Conservation (phyloP, 2,329 filamentous ascomycete species). For the Monosporascus sp. region DNA sequence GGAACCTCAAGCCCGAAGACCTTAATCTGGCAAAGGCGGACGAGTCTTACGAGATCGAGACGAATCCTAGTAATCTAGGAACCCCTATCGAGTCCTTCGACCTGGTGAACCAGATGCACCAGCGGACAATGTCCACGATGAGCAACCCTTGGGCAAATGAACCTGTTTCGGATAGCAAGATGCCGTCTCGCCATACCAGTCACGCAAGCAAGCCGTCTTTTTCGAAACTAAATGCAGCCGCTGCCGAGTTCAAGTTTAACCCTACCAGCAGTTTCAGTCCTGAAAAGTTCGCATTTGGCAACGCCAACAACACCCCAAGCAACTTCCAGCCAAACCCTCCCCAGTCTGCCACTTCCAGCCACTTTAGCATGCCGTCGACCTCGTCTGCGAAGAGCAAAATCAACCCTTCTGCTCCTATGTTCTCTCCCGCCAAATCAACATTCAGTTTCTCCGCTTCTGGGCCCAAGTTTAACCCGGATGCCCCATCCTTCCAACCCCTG, state of each 20-base stretch:
- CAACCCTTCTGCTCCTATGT: constrained; percentile 64
- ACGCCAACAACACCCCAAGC: constrained; percentile 22
- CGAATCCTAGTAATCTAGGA: constrained; percentile 66
- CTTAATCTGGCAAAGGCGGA: constrained; percentile 35
- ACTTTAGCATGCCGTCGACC: constrained; percentile 36
- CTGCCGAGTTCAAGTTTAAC: constrained; percentile 81
- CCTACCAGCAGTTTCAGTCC: constrained; percentile 47
- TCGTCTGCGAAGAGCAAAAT: constrained; percentile 42
- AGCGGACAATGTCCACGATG: constrained; percentile 47
- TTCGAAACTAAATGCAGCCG: constrained; percentile 81
- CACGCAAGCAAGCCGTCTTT: constrained; percentile 66
- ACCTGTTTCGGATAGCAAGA: constrained; percentile 31
- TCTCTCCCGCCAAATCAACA: constrained; percentile 61
- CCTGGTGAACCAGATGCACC: constrained; percentile 42
- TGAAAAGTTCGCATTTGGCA: constrained; percentile 44
- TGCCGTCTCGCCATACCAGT: constrained; percentile 38
- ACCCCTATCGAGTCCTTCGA: constrained; percentile 53
- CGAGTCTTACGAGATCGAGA: constrained; percentile 63
- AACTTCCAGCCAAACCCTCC: constrained; percentile 39
- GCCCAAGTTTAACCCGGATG: constrained; percentile 69
- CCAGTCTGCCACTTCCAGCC: constrained; percentile 31
- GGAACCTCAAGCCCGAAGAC: constrained; percentile 33
- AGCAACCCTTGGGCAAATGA: constrained; percentile 61
- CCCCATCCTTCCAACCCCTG: constrained; percentile 68
- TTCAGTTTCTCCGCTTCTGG: constrained; percentile 52